These are phyloP conservation scores for Cerrena zonata DNA, from an alignment of 1,284 basidiomycete species.

Conservation along the genomic window DNA sequence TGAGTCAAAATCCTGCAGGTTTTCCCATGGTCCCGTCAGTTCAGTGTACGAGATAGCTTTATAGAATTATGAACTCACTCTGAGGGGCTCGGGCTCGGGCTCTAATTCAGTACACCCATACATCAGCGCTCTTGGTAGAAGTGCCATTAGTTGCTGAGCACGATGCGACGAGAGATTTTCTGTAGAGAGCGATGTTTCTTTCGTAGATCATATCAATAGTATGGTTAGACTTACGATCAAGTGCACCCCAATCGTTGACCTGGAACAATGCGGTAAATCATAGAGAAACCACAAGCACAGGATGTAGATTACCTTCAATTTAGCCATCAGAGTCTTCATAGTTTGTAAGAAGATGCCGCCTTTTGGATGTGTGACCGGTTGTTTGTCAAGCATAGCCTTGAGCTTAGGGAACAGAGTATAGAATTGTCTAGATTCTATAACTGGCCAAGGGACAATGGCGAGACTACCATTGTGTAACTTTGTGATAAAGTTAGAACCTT, in stretches of 20 bases:
- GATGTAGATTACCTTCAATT: slow-evolving; percentile 43
- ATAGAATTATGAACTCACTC: slow-evolving; percentile 30
- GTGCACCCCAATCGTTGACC: slow-evolving; percentile 60
- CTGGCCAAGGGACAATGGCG: slow-evolving; percentile 59
- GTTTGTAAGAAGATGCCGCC: slow-evolving; percentile 52
- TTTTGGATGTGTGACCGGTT: slow-evolving; percentile 41
- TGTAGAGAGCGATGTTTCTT: slow-evolving; percentile 19
- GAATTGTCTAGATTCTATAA: slow-evolving; percentile 56
- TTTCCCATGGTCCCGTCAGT: slow-evolving; percentile 18
- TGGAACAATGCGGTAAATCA: slow-evolving; percentile 16
- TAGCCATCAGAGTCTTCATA: slow-evolving; percentile 62
- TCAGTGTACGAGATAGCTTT: not conserved
- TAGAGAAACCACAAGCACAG: not conserved
- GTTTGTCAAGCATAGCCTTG: slow-evolving; percentile 42
- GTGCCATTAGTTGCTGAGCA: slow-evolving; percentile 36
- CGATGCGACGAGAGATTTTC: slow-evolving; percentile 55
- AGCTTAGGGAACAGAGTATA: slow-evolving; percentile 46
- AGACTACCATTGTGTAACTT: slow-evolving; percentile 48
- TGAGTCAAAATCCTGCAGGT: slow-evolving; percentile 45
- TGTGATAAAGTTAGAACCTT: slow-evolving; percentile 57
- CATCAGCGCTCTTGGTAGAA: slow-evolving; percentile 41
- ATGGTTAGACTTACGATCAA: slow-evolving; percentile 42
- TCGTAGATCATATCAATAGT: not conserved
- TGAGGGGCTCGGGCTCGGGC: slow-evolving; percentile 43
- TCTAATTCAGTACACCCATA: slow-evolving; percentile 43